These are phyloP conservation scores for Globisporangium lucens DNA, from an alignment of 352 stramenopile species.

Conservation along the genomic window DNA sequence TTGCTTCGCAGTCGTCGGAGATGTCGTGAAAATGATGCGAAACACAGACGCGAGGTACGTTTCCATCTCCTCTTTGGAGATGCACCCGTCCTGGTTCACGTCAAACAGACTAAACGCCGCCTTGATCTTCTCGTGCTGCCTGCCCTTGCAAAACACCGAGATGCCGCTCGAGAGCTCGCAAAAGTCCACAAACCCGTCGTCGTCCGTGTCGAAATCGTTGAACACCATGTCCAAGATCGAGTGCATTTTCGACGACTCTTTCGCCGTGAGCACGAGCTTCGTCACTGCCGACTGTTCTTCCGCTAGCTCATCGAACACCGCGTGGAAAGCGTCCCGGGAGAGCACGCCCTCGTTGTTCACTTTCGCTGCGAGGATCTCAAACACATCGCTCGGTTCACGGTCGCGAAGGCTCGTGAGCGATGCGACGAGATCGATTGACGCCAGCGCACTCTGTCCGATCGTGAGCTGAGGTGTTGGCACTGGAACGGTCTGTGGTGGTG, in stretches of 20 bases:
- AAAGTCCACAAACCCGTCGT: conserved; percentile 83
- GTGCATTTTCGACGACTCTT: conserved; percentile 41
- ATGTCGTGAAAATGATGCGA: conserved; percentile 76
- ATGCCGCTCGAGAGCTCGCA: conserved; percentile 82
- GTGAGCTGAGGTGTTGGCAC: conserved; percentile 2
- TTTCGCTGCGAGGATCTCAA: conserved; percentile 79
- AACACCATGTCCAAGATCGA: conserved; percentile 69
- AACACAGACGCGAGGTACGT: conserved; percentile 86
- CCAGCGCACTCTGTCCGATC: conserved; percentile 29
- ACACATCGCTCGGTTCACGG: conserved; percentile 60
- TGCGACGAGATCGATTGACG: conserved; percentile 58
- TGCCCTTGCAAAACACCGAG: conserved; percentile 75
- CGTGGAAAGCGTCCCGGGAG: conserved; percentile 60
- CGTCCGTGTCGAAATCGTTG: conserved; percentile 68
- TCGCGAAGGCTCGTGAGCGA: conserved; percentile 55
- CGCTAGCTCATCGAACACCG: conserved; percentile 65
- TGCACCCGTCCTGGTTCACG: conserved; percentile 84
- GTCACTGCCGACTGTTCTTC: conserved; percentile 26
- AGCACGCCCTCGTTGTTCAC: conserved; percentile 83
- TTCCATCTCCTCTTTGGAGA: conserved; percentile 80
- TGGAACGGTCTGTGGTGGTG: conserved; percentile 4
- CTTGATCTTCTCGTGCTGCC: conserved; percentile 78
- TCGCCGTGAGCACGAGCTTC: conserved; percentile 22
- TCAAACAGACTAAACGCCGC: conserved; percentile 86
- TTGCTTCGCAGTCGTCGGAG: conserved; percentile 35